Conservation (phyloP, 371 early-diverging fungal genomes). For the Mortierella sp. region DNA sequence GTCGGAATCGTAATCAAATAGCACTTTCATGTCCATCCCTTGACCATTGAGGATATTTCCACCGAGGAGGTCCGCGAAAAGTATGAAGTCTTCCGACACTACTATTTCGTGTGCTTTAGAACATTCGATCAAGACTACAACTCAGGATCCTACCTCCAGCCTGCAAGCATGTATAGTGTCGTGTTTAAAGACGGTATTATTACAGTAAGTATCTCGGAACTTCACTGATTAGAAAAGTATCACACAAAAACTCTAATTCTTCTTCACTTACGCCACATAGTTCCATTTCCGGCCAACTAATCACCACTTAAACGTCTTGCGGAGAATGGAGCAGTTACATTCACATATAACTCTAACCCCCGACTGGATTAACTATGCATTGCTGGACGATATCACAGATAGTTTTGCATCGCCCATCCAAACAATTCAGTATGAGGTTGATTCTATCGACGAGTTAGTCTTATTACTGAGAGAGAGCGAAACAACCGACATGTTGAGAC, state of each 20-base stretch:
- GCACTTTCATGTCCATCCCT: conserved; percentile 87
- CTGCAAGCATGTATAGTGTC: conserved; percentile 87
- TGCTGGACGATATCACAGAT: conserved; percentile 90
- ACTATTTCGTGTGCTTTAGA: conserved; percentile 92
- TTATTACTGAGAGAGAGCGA: conserved; percentile 89
- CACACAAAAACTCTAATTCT: too few relatives aligned
- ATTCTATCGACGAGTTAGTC: conserved; percentile 92
- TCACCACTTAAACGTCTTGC: conserved; percentile 78
- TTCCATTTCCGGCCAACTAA: conserved; percentile 80
- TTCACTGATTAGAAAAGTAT: too few relatives aligned
- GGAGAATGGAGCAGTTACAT: conserved; percentile 84
- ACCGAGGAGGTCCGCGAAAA: conserved; percentile 94
- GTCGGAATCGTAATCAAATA: conserved; percentile 12
- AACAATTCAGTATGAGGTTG: conserved; percentile 89
- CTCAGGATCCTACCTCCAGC: conserved; percentile 76
- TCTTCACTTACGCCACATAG: too few relatives aligned
- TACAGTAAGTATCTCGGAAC: conserved; percentile 12
- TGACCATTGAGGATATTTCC: conserved; percentile 93
- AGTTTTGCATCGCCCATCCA: conserved; percentile 83
- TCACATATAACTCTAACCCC: conserved; percentile 60
- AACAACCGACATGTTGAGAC: conserved; percentile 86
- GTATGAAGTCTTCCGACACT: conserved; percentile 90
- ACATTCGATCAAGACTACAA: conserved; percentile 78
- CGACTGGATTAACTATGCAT: conserved; percentile 93
- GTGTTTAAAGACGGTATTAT: conserved; percentile 85